A percentile compares a stretch with the other conserved stretches of the same genome.
These are phyloP conservation scores for Musa itinerans DNA, from an alignment of 176 grass and related monocot species.

Conservation along the genomic window DNA sequence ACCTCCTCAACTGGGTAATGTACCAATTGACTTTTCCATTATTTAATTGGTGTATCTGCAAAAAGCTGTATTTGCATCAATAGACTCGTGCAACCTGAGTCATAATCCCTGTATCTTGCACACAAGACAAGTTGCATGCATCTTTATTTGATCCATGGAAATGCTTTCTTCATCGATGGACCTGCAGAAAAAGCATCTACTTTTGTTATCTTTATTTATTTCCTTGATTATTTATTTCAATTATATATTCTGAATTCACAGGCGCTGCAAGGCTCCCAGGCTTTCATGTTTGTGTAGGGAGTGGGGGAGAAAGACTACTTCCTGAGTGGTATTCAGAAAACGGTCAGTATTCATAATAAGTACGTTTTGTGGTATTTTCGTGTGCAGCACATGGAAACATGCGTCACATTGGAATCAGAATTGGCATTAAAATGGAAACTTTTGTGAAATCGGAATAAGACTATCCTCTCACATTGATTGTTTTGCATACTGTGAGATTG, in stretches of 20 bases:
- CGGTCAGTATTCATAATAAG: conserved; percentile 26
- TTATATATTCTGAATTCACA: conserved; percentile 26
- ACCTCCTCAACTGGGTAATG: neutral
- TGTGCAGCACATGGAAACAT: neutral
- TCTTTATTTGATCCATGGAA: neutral
- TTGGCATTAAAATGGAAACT: too few relatives aligned
- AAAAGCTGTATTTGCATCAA: neutral
- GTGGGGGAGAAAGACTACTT: conserved; percentile 74
- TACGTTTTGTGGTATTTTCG: neutral
- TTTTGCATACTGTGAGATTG: too few relatives aligned
- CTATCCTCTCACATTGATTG: too few relatives aligned
- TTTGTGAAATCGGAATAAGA: too few relatives aligned
- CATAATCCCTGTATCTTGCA: neutral
- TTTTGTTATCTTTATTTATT: neutral
- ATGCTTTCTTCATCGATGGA: neutral
- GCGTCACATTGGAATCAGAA: too few relatives aligned
- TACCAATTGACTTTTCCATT: neutral
- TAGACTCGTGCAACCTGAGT: neutral
- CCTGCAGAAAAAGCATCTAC: neutral
- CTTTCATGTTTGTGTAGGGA: conserved; percentile 80
- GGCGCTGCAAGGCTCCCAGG: conserved; percentile 86
- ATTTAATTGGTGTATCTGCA: neutral
- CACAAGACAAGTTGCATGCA: neutral
- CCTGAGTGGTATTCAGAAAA: conserved; percentile 91
- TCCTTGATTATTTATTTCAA: neutral